Conservation (phyloP, 495 filamentous ascomycete species). For the Umbilicaria muhlenbergii region DNA sequence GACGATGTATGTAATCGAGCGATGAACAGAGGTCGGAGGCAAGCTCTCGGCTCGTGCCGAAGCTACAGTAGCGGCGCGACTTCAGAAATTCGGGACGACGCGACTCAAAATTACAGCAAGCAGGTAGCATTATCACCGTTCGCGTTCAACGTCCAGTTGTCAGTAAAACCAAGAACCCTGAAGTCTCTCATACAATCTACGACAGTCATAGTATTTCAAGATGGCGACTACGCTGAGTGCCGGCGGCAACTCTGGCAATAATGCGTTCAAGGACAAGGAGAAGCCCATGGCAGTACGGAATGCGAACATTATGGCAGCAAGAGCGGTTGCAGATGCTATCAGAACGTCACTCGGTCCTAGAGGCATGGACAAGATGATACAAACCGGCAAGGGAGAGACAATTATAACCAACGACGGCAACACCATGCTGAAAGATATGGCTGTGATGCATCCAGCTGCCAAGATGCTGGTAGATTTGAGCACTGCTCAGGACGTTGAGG, state of each 20-base stretch:
- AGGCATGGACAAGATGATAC: slow-evolving; percentile 99
- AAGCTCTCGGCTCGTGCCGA: slow-evolving; percentile 5
- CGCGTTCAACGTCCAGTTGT: neutral
- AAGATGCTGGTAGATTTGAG: slow-evolving; percentile 98
- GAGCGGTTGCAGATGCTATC: slow-evolving; percentile 96
- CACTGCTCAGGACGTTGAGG: slow-evolving; percentile 94
- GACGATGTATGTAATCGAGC: neutral
- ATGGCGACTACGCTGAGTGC: slow-evolving; percentile 50
- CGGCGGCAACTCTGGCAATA: slow-evolving; percentile 41
- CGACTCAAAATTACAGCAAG: slow-evolving; percentile 5
- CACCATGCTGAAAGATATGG: slow-evolving; percentile 97
- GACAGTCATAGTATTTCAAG: slow-evolving; percentile 13
- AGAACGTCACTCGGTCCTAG: slow-evolving; percentile 68
- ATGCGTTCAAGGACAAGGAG: slow-evolving; percentile 92
- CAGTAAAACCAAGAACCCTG: slow-evolving; percentile 1
- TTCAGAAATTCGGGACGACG: slow-evolving; percentile 29
- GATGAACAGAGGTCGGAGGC: neutral
- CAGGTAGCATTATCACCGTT: neutral
- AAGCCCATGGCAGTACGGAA: slow-evolving; percentile 94
- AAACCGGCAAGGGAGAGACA: slow-evolving; percentile 88
- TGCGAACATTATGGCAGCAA: slow-evolving; percentile 89
- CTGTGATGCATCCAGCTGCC: slow-evolving; percentile 93
- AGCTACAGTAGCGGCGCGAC: slow-evolving; percentile 7
- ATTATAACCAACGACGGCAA: slow-evolving; percentile 99
- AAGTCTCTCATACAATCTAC: slow-evolving; percentile 7